Evolutionary conservation across 768 basidiomycete species (phyloP).

Genomic region (Boletus tomentosulus): DNA sequence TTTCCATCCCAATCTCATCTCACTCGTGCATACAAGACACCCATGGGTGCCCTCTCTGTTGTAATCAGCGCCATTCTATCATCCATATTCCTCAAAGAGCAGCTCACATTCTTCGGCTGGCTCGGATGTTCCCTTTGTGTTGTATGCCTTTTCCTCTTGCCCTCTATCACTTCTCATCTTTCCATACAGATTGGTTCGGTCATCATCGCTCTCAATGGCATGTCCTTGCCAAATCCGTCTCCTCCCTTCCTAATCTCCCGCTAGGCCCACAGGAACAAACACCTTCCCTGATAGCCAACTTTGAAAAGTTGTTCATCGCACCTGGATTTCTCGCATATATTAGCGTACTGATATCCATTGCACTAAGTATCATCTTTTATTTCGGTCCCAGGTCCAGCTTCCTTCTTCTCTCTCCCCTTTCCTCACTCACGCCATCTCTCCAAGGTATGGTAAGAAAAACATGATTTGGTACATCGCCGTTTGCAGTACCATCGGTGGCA

Average conservation of each 20-base stretch:
- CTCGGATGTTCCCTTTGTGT: conserved; percentile 90
- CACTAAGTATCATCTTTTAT: conserved; percentile 73
- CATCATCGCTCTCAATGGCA: conserved; percentile 87
- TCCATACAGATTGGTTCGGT: conserved; percentile 66
- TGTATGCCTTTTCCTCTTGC: conserved; percentile 42
- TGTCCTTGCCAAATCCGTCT: conserved; percentile 4
- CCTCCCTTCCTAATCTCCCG: conserved; percentile 1
- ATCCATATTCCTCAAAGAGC: conserved; percentile 90
- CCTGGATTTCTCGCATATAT: conserved; percentile 77
- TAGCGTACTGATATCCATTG: conserved; percentile 56
- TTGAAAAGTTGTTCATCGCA: conserved; percentile 76
- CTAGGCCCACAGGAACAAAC: conserved; percentile 66
- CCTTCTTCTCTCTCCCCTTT: background rate
- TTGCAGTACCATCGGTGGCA: conserved; percentile 95
- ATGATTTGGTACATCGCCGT: conserved; percentile 96
- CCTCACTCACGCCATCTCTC: background rate
- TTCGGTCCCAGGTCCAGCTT: conserved; percentile 68
- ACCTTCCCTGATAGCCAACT: conserved; percentile 64
- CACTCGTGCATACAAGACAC: conserved; percentile 51
- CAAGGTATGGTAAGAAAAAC: conserved; percentile 82
- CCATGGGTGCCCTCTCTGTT: conserved; percentile 93
- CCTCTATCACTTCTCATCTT: background rate
- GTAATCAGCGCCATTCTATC: conserved; percentile 93
- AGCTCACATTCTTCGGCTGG: conserved; percentile 94
- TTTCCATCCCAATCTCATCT: background rate